These are phyloP conservation scores for Boletales sp. DNA, from an alignment of 768 basidiomycete species.

Conservation along the genomic window DNA sequence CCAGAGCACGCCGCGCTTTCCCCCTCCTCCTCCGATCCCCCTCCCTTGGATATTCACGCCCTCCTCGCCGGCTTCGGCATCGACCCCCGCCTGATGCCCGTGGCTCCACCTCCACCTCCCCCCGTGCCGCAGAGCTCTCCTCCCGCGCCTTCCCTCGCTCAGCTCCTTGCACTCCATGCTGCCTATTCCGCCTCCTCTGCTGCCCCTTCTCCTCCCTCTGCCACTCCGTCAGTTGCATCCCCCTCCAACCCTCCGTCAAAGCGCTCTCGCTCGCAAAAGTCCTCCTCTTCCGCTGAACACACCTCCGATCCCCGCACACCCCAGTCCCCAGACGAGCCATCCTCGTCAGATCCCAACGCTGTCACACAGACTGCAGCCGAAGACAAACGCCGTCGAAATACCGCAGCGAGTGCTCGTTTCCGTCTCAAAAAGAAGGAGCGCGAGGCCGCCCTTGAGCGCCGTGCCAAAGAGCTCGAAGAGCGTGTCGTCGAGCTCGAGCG, in stretches of 20 bases:
- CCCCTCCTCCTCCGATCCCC: slow-evolving; percentile 33
- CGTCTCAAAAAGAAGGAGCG: slow-evolving; percentile 95
- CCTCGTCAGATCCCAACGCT: slow-evolving; percentile 8
- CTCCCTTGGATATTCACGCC: slow-evolving; percentile 41
- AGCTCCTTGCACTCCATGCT: slow-evolving; percentile 62
- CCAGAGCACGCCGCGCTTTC: too few species aligned
- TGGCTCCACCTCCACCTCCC: slow-evolving; percentile 19
- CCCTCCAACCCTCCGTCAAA: slow-evolving; percentile 34
- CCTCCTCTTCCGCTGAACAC: slow-evolving; percentile 35
- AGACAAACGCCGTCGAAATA: slow-evolving; percentile 92
- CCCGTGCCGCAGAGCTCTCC: slow-evolving; percentile 26
- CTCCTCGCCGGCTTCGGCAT: slow-evolving; percentile 38
- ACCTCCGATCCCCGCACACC: slow-evolving; percentile 19
- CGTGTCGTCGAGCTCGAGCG: slow-evolving; percentile 81
- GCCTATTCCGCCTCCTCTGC: slow-evolving; percentile 26
- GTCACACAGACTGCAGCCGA: slow-evolving; percentile 55
- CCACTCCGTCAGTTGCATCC: not conserved
- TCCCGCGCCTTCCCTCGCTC: slow-evolving; percentile 58
- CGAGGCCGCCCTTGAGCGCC: slow-evolving; percentile 82
- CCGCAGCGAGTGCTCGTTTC: slow-evolving; percentile 90
- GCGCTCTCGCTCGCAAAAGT: slow-evolving; percentile 54
- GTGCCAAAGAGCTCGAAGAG: slow-evolving; percentile 78
- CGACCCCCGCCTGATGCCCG: slow-evolving; percentile 39
- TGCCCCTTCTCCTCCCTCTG: slow-evolving; percentile 10
- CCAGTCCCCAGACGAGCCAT: slow-evolving; percentile 28